phyloP scores from a whole-genome alignment of 495 filamentous ascomycete genomes.

The Viridothelium virens region DNA sequence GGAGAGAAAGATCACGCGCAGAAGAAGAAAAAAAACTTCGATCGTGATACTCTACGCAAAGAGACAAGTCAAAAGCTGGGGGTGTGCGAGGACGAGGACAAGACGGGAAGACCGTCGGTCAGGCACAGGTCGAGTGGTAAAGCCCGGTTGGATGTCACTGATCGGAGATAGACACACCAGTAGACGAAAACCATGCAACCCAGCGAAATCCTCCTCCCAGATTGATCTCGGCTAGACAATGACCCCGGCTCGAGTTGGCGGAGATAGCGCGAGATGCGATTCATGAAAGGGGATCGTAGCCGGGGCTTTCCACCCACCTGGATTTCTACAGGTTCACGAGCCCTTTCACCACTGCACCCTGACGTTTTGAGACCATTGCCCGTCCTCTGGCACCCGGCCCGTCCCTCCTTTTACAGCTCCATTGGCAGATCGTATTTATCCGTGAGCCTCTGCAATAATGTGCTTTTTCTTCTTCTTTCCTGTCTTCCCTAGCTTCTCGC shows the following conservation, averaged over 20 bases:
- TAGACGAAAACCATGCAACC: not conserved
- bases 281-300: too few species aligned
- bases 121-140: too few species aligned
- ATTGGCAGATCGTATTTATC: not conserved
- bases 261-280: too few species aligned
- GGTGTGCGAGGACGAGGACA: not conserved
- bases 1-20: not conserved
- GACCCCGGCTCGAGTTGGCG: not conserved
- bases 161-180: too few species aligned
- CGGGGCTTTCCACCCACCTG: not conserved
- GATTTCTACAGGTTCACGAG: not conserved
- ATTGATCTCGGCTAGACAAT: not conserved
- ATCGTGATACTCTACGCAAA: too few species aligned
- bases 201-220: too few species aligned
- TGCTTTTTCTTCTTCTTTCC: not conserved
- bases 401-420: not conserved
- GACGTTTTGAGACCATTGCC: not conserved
- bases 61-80: not conserved
- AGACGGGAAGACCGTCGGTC: not conserved
- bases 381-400: conserved; percentile 11
- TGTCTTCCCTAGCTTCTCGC: not conserved
- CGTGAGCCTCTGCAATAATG: not conserved
- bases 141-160: too few species aligned
- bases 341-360: too few species aligned
- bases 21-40: too few species aligned